Percentiles rank a stretch among this genome's conserved stretches.
phyloP scores from a whole-genome alignment of 495 filamentous ascomycete species.

The Aspergillus egyptiacus region DNA sequence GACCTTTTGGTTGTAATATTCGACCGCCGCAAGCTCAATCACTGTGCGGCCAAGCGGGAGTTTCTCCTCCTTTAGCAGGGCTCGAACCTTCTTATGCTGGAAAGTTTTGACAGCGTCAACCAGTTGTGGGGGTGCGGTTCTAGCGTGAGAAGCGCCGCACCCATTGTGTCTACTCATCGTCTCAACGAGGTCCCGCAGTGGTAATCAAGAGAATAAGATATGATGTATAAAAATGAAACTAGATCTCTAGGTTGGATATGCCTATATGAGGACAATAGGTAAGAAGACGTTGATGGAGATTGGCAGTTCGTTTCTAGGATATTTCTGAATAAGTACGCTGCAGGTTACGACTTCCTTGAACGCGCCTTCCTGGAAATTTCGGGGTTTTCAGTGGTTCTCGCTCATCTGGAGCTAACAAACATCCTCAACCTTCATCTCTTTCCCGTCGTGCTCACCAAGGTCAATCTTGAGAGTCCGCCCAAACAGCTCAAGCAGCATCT shows the following conservation, averaged over 20 bases:
- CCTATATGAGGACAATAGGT: too few species aligned
- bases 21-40: neutral
- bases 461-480: constrained; percentile 70
- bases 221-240: neutral
- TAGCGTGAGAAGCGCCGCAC: too few species aligned
- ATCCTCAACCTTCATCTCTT: constrained; percentile 49
- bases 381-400: too few species aligned
- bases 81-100: neutral
- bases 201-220: neutral
- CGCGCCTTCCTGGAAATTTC: constrained; percentile 1
- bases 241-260: neutral
- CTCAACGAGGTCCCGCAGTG: neutral
- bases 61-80: neutral
- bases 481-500: constrained; percentile 85
- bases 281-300: too few species aligned
- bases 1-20: neutral
- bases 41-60: neutral
- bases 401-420: constrained; percentile 47
- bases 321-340: neutral
- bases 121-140: neutral
- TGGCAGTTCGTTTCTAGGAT: too few species aligned
- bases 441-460: constrained; percentile 54
- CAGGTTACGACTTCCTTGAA: neutral
- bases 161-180: neutral
- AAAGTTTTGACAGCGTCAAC: neutral